A percentile compares a stretch with the other conserved stretches of the same genome.
Conservation (phyloP, 768 basidiomycete genomes). For the Vishniacozyma victoriae region DNA sequence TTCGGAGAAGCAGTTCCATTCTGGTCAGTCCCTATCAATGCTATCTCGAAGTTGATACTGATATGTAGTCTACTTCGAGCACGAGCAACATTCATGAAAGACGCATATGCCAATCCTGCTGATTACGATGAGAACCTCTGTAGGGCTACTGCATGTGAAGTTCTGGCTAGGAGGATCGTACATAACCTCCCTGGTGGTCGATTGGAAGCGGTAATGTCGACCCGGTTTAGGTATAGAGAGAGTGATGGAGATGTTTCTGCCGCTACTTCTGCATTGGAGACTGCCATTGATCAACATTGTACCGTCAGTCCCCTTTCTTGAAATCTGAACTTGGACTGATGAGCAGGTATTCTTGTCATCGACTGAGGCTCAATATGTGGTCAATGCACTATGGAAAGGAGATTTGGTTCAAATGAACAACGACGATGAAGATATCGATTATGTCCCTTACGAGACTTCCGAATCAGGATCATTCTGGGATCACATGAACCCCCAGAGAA, state of each 20-base stretch:
- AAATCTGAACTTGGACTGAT: background rate
- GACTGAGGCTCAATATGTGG: constrained; percentile 76
- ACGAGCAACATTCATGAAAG: constrained; percentile 70
- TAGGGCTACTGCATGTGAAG: constrained; percentile 57
- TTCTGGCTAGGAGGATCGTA: constrained; percentile 53
- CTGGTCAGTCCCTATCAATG: constrained; percentile 17
- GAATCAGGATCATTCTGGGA: constrained; percentile 59
- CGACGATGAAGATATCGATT: constrained; percentile 70
- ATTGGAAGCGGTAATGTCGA: constrained; percentile 67
- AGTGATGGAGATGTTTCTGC: constrained; percentile 60
- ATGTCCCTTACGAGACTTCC: constrained; percentile 61
- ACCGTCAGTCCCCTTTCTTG: constrained; percentile 49
- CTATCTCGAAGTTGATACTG: background rate
- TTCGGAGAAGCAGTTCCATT: constrained; percentile 68
- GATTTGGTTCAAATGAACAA: constrained; percentile 73
- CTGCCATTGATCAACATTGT: constrained; percentile 87
- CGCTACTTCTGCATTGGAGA: constrained; percentile 58
- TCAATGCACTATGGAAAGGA: constrained; percentile 75
- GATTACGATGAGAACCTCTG: constrained; percentile 80
- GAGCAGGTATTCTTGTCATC: constrained; percentile 72
- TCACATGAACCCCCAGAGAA: constrained; percentile 67
- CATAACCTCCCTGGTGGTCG: constrained; percentile 63
- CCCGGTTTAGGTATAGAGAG: constrained; percentile 65
- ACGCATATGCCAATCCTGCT: constrained; percentile 72
- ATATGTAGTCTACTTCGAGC: constrained; percentile 13